Conservation (phyloP, 2,329 filamentous ascomycete species). For the Sclerotiophoma versabilis region DNA sequence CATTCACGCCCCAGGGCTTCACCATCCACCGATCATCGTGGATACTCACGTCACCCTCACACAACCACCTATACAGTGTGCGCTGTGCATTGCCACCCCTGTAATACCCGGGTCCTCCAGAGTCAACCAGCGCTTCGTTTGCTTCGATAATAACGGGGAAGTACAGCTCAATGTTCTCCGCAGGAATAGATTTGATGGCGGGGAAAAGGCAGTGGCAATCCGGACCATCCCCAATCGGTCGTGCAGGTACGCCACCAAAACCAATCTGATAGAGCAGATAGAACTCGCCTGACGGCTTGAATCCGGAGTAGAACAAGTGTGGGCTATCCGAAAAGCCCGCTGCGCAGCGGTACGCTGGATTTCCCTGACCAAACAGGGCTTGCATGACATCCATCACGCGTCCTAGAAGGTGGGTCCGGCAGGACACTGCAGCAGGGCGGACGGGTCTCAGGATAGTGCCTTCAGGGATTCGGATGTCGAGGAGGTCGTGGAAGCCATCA, state of each 20-base stretch:
- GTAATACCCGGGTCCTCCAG: conserved; percentile 57
- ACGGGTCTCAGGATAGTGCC: conserved; percentile 57
- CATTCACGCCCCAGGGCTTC: conserved; percentile 59
- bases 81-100: conserved; percentile 59
- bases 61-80: conserved; percentile 57
- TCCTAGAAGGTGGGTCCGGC: conserved; percentile 58
- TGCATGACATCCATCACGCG: conserved; percentile 60
- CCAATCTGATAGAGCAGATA: conserved; percentile 61
- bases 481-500: conserved; percentile 59
- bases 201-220: conserved; percentile 61
- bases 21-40: conserved; percentile 60
- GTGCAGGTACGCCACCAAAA: conserved; percentile 58
- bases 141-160: conserved; percentile 58
- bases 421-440: conserved; percentile 57
- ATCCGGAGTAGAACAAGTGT: conserved; percentile 60
- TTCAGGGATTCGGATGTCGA: conserved; percentile 56
- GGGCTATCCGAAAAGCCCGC: conserved; percentile 61
- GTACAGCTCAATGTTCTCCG: conserved; percentile 58
- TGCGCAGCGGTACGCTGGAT: conserved; percentile 56
- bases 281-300: conserved; percentile 57
- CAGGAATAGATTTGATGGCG: conserved; percentile 59
- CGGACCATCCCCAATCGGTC: conserved; percentile 57
- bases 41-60: conserved; percentile 56
- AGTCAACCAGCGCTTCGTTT: conserved; percentile 57
- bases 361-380: conserved; percentile 58